Evolutionary conservation across 768 basidiomycete species (phyloP).

Genomic region (Auricularia sp.): DNA sequence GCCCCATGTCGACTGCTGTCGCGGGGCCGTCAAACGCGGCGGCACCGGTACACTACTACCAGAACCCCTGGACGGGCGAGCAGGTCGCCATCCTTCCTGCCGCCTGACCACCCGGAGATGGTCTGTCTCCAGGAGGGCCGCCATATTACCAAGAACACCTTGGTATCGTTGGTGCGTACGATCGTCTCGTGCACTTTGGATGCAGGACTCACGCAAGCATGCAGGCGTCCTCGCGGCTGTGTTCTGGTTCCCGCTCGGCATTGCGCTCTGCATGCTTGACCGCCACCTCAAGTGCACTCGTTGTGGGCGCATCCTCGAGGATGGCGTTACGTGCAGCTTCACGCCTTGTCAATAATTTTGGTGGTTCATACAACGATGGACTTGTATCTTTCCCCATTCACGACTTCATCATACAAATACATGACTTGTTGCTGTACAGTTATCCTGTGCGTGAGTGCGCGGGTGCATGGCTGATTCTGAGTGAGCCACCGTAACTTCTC

Average conservation of each 20-base stretch:
- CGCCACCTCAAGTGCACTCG: slow-evolving; percentile 52
- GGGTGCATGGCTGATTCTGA: no score
- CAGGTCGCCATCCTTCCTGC: slow-evolving; percentile 52
- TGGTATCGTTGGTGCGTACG: slow-evolving; percentile 54
- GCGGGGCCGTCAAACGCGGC: neutral
- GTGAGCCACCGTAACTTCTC: no score
- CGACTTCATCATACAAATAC: no score
- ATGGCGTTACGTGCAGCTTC: slow-evolving; percentile 19
- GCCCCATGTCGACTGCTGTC: neutral
- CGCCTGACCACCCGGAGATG: slow-evolving; percentile 79
- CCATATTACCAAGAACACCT: slow-evolving; percentile 54
- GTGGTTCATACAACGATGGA: no score
- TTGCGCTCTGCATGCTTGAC: slow-evolving; percentile 71
- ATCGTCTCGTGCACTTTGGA: neutral
- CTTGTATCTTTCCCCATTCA: no score
- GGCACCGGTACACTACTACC: slow-evolving; percentile 44
- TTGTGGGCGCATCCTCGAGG: slow-evolving; percentile 32
- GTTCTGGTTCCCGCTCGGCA: slow-evolving; percentile 79
- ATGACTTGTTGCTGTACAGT: no score
- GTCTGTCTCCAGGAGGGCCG: slow-evolving; percentile 64
- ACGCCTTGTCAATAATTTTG: neutral
- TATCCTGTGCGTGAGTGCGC: no score
- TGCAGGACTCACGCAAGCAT: neutral
- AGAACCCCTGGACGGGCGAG: slow-evolving; percentile 51
- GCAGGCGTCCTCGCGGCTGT: slow-evolving; percentile 72